phyloP scores from a whole-genome alignment of 176 grass and related monocot species.

The Carex cristatella region DNA sequence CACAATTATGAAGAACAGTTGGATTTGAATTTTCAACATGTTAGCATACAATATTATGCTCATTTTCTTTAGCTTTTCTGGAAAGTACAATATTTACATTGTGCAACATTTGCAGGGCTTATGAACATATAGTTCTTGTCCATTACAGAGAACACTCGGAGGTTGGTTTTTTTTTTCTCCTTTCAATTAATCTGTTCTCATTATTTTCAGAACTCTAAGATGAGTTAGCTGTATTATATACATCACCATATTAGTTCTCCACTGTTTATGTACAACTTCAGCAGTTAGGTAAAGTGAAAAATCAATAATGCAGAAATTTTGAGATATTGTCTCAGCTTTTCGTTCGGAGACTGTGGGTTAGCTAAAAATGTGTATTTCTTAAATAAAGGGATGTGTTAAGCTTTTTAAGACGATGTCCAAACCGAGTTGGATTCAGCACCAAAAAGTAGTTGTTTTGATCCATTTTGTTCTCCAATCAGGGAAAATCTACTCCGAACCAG shows the following conservation, averaged over 20 bases:
- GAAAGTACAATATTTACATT: not conserved
- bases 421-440: not conserved
- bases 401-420: not conserved
- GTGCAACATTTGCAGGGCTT: constrained; percentile 60
- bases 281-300: not conserved
- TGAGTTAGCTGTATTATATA: not conserved
- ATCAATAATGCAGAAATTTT: not conserved
- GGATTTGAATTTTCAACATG: not conserved
- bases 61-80: not conserved
- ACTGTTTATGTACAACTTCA: not conserved
- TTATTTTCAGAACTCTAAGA: constrained; percentile 1
- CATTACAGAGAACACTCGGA: constrained; percentile 77
- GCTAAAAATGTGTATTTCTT: not conserved
- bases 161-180: constrained; percentile 39
- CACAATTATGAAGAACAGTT: not conserved
- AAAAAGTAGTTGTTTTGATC: not conserved
- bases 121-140: constrained; percentile 92
- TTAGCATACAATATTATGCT: not conserved
- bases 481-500: constrained; percentile 20
- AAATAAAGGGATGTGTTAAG: not conserved
- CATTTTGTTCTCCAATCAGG: constrained; percentile 25
- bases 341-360: not conserved
- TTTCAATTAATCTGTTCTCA: constrained; percentile 22
- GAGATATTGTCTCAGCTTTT: not conserved
- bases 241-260: not conserved